A percentile compares a stretch with the other conserved stretches of the same genome.
Evolutionary conservation across 2,329 filamentous ascomycete genomes (phyloP).

Genomic region (Venturia oleaginea): DNA sequence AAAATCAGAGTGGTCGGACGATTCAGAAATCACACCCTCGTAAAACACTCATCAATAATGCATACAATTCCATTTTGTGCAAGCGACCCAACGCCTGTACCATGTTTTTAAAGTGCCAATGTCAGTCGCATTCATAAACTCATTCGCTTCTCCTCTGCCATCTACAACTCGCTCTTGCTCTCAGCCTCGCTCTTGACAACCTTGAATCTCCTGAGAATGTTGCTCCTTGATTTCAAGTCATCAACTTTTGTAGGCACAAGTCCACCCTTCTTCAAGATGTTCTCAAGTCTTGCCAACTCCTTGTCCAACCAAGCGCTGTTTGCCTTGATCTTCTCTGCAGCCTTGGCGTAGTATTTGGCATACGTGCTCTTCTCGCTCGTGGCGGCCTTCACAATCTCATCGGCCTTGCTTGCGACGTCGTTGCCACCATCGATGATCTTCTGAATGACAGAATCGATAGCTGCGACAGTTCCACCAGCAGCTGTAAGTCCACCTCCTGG

Average conservation of each 20-base stretch:
- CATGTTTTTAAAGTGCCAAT: neutral
- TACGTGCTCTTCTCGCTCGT: constrained; percentile 54
- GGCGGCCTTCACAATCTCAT: constrained; percentile 64
- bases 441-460: constrained; percentile 65
- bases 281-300: constrained; percentile 72
- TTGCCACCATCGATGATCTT: constrained; percentile 58
- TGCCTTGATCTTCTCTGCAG: constrained; percentile 73
- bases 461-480: constrained; percentile 71
- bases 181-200: constrained; percentile 42
- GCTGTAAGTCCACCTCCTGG: constrained; percentile 71
- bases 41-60: too few relatives aligned
- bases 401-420: constrained; percentile 52
- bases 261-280: constrained; percentile 77
- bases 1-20: too few relatives aligned
- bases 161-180: constrained; percentile 63
- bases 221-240: constrained; percentile 76
- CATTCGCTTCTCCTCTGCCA: neutral
- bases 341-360: constrained; percentile 87
- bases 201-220: constrained; percentile 74
- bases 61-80: neutral
- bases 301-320: constrained; percentile 74
- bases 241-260: constrained; percentile 79
- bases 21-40: too few relatives aligned
- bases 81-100: neutral
- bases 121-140: neutral